Percentiles rank a stretch among this genome's conserved stretches.
These are phyloP conservation scores for Cadophora sp. DNA, from an alignment of 2,329 filamentous ascomycete species.

Conservation along the genomic window DNA sequence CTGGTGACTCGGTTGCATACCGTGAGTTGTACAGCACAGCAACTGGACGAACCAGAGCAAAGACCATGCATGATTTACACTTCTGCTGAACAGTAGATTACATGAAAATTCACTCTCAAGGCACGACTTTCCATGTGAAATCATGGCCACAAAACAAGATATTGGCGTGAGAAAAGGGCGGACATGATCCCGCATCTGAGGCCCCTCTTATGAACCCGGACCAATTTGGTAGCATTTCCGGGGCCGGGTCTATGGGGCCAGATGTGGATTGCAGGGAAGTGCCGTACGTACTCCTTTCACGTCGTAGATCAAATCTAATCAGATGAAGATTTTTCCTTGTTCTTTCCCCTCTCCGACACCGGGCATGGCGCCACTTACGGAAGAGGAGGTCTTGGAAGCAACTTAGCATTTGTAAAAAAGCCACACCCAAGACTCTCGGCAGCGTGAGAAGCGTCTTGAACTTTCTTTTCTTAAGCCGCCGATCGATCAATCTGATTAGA, in stretches of 20 bases:
- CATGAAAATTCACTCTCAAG: no score
- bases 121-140: no score
- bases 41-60: no score
- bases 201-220: neutral
- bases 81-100: no score
- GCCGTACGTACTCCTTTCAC: neutral
- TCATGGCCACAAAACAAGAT: no score
- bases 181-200: neutral
- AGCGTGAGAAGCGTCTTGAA: neutral
- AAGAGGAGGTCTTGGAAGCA: neutral
- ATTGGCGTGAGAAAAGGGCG: no score
- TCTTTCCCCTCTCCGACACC: neutral
- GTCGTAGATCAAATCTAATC: slow-evolving; percentile 4
- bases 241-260: neutral
- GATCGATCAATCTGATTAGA: slow-evolving; percentile 18
- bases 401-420: neutral
- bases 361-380: slow-evolving; percentile 14
- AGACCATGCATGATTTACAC: no score
- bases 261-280: neutral
- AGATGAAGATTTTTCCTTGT: slow-evolving; percentile 16
- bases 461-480: no score
- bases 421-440: neutral
- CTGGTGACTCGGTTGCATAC: neutral
- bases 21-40: no score
- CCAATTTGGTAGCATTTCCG: neutral